Percentiles rank a stretch among this genome's conserved stretches.
Evolutionary conservation across 78 protist genomes (phyloP).

Genomic region (Dictyostelium brefeldianum): DNA sequence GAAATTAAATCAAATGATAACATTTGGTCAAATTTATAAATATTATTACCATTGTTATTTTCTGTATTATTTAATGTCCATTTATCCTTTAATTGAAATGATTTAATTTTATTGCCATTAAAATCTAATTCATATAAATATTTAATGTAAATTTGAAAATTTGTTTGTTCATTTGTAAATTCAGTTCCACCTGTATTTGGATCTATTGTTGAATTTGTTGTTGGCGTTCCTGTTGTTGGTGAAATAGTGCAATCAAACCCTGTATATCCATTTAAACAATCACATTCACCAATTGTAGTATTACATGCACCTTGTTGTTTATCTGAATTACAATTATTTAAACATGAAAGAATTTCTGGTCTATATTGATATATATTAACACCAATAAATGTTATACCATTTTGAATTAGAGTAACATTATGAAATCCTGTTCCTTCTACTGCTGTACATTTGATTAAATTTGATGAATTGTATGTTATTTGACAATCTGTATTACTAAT

Average conservation of each 20-base stretch:
- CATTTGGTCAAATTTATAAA: background rate
- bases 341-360: background rate
- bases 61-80: background rate
- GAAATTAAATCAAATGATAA: background rate
- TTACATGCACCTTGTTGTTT: background rate
- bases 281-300: background rate
- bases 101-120: background rate
- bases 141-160: background rate
- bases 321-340: background rate
- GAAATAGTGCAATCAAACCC: background rate
- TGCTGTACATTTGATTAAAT: background rate
- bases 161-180: background rate
- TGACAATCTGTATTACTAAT: background rate
- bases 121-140: background rate
- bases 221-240: background rate
- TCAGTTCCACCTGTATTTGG: background rate
- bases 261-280: background rate
- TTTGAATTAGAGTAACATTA: background rate
- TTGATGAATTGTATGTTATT: background rate
- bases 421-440: background rate
- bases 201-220: background rate
- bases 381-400: background rate
- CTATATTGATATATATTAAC: background rate
- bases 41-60: background rate
- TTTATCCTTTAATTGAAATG: background rate